phyloP scores from a whole-genome alignment of 805 yeast genomes.

The Saccharomyces jurei region DNA sequence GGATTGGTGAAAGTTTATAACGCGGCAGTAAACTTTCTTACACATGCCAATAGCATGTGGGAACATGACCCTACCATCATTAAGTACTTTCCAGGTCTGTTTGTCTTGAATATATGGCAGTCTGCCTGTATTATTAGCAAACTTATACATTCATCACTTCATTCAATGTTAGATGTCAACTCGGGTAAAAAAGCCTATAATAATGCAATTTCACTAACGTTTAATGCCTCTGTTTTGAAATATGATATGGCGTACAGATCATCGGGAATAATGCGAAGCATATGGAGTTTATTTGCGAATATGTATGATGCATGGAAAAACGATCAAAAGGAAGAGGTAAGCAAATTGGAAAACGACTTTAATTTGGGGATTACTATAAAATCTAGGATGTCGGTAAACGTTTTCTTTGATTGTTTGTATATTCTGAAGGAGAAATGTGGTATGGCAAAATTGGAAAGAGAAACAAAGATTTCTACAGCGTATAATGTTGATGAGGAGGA shows the following conservation, averaged over 20 bases:
- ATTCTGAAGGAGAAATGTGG: constrained; percentile 81
- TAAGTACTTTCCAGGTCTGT: constrained; percentile 74
- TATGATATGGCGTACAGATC: constrained; percentile 92
- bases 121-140: constrained; percentile 79
- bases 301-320: constrained; percentile 46
- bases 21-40: constrained; percentile 63
- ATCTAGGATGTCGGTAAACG: constrained; percentile 86
- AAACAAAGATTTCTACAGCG: constrained; percentile 8
- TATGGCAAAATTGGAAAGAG: constrained; percentile 55
- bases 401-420: constrained; percentile 86
- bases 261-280: constrained; percentile 86
- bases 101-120: constrained; percentile 82
- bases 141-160: constrained; percentile 66
- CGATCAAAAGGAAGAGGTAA: constrained; percentile 24
- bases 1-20: constrained; percentile 75
- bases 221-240: constrained; percentile 75
- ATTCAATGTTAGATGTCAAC: constrained; percentile 55
- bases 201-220: constrained; percentile 57
- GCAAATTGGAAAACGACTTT: constrained; percentile 18
- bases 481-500: constrained; percentile 22
- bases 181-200: constrained; percentile 65
- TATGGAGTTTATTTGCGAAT: constrained; percentile 80
- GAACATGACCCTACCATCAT: constrained; percentile 53
- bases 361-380: constrained; percentile 49
- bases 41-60: constrained; percentile 58